Conservation (phyloP, 2,329 filamentous ascomycete species). For the Aspergillus sp. region DNA sequence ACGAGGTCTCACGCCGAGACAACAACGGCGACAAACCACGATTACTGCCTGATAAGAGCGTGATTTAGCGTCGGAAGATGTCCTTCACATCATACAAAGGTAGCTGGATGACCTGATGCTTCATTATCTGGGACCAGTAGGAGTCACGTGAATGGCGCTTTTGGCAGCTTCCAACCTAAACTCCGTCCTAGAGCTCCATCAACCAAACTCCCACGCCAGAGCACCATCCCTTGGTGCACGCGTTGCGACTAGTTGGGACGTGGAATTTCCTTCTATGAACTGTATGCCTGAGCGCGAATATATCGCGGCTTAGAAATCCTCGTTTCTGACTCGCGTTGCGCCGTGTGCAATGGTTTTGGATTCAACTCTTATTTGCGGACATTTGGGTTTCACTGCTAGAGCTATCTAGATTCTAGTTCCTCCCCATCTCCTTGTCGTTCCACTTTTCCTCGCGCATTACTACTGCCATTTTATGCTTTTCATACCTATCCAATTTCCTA, state of each 20-base stretch:
- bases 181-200: constrained; percentile 23
- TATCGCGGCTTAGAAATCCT: neutral
- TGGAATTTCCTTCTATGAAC: neutral
- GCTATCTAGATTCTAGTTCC: constrained; percentile 14
- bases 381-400: constrained; percentile 10
- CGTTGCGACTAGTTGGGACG: constrained; percentile 7
- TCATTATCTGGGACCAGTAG: neutral
- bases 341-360: constrained; percentile 3
- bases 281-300: neutral
- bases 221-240: constrained; percentile 14
- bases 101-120: neutral
- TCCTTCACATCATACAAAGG: neutral
- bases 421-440: neutral
- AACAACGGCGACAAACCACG: neutral
- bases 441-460: neutral
- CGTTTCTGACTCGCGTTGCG: constrained; percentile 1
- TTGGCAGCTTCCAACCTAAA: constrained; percentile 16
- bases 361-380: neutral
- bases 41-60: neutral
- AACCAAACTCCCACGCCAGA: constrained; percentile 20
- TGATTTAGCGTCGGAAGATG: neutral
- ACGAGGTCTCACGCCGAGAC: neutral
- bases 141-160: constrained; percentile 22
- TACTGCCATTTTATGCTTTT: neutral
- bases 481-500: neutral